These are phyloP conservation scores for Fusarium papillatum DNA, from an alignment of 2,329 filamentous ascomycete species.

Conservation along the genomic window DNA sequence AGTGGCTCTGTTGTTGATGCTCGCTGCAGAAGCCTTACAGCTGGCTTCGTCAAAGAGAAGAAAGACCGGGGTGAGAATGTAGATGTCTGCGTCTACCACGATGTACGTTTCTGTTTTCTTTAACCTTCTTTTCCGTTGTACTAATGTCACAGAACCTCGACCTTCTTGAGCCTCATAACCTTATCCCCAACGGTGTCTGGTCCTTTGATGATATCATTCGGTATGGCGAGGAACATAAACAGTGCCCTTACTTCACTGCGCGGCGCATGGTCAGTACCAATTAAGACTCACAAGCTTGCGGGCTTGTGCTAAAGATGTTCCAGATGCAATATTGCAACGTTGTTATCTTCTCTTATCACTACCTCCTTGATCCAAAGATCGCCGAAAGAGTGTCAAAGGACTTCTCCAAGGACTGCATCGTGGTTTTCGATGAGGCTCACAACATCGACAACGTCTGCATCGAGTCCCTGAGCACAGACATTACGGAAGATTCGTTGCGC, in stretches of 20 bases:
- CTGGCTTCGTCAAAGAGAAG: constrained; percentile 97
- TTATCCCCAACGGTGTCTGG: constrained; percentile 96
- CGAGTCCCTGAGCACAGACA: constrained; percentile 94
- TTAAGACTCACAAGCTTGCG: not conserved
- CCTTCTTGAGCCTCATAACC: constrained; percentile 92
- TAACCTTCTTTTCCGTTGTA: not conserved
- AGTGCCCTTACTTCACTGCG: constrained; percentile 97
- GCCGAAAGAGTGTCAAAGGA: constrained; percentile 96
- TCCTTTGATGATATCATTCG: constrained; percentile 90
- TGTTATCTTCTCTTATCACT: constrained; percentile 99
- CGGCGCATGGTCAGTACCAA: constrained; percentile 81
- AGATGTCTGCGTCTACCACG: constrained; percentile 95
- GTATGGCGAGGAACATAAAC: constrained; percentile 96
- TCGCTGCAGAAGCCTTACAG: constrained; percentile 94
- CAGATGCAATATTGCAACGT: constrained; percentile 99
- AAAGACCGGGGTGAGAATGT: constrained; percentile 96
- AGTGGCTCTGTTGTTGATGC: constrained; percentile 95
- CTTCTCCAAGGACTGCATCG: constrained; percentile 97
- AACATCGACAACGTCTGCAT: constrained; percentile 99
- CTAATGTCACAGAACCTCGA: constrained; percentile 80
- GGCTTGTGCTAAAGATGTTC: constrained; percentile 14
- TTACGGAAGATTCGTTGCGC: constrained; percentile 94
- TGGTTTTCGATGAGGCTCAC: constrained; percentile 98
- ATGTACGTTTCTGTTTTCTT: constrained; percentile 66
- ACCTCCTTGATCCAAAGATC: constrained; percentile 97